Conservation (phyloP, 129 eudicot species). For the Lactuca saligna region DNA sequence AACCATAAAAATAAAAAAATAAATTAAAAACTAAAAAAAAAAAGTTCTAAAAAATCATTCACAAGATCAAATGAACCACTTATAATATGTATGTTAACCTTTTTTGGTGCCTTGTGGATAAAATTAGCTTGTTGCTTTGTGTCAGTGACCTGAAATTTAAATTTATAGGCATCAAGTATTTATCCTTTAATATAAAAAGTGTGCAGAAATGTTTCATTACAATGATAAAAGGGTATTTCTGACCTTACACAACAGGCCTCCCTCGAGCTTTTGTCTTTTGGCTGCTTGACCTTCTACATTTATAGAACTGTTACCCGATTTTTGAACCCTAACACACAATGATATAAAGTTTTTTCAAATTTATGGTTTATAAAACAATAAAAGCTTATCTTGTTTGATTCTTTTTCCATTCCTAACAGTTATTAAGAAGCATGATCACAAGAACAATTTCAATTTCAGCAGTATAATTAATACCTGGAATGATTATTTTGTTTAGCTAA, state of each 20-base stretch:
- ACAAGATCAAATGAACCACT: background rate
- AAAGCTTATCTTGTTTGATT: too few relatives aligned
- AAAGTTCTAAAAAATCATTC: slow-evolving; percentile 7
- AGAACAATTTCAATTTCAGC: background rate
- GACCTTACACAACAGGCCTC: slow-evolving; percentile 86
- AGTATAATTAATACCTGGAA: slow-evolving; percentile 45
- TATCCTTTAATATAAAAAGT: background rate
- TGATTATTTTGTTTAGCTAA: slow-evolving; percentile 79
- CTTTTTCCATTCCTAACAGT: background rate
- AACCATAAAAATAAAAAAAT: background rate
- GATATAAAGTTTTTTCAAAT: background rate
- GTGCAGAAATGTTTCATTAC: background rate
- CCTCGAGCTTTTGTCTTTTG: slow-evolving; percentile 94
- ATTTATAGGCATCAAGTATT: background rate
- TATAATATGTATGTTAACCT: slow-evolving; percentile 39
- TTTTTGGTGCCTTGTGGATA: slow-evolving; percentile 71
- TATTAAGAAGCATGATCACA: background rate
- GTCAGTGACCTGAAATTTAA: slow-evolving; percentile 47
- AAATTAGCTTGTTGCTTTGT: slow-evolving; percentile 57
- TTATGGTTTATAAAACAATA: background rate
- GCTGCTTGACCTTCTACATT: slow-evolving; percentile 79
- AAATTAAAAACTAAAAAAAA: too few relatives aligned
- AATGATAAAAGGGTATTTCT: background rate
- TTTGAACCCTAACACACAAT: slow-evolving; percentile 45
- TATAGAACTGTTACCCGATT: slow-evolving; percentile 45